Base-by-base conservation (phyloP, 108 stramenopile species). In the Nitzschia palea region DNA sequence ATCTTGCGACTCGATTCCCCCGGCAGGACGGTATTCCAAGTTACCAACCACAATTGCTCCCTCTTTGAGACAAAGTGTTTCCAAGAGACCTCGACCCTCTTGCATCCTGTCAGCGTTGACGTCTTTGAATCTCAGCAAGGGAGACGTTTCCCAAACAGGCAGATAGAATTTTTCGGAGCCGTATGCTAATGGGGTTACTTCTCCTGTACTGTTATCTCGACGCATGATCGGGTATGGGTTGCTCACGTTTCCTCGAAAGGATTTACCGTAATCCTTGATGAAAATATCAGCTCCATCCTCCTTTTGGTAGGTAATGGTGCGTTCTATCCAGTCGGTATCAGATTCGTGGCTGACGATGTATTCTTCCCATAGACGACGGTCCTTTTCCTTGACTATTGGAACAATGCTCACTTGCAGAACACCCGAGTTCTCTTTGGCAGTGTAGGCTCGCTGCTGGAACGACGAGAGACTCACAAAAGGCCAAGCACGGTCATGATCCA, bases 401-500 rank as follows among this genome's bases (percentile, higher is more conserved):
- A 43, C 25, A 4, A 55, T 61, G 28, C 40, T 44, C 23, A 61
- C 40, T 9, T 44, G 37, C 22, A 61, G 14, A 1, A 27, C 60
- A 2, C 60, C 60, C 17, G 60, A 61, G 25, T 44, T 27, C n/a
- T 27, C 12, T 17, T 44, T 42, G 10, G 60, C 42, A 2, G 25
- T 43, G 9, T 23, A 42, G 37, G 60, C 37, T 26, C 60, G 60
- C 6, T 61, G 56, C 43, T 67, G 54, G 42, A 40, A 67, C n/a
- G 8, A 26, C 1, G 66, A 55, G 26, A 67, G 37, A 44, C 36
- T 42, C 10, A 55, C 53, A 42, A 55, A 67, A 1, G 66, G 66
- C 66, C 66, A 67, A 51, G 23, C 29, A 3, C 44, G 54, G 14
- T 44, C 27, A 28, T 54, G 52, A 54, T 67, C 66, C 14, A 65